Evolutionary conservation across 306 rosid species (phyloP).

Genomic region (Senna siamea): DNA sequence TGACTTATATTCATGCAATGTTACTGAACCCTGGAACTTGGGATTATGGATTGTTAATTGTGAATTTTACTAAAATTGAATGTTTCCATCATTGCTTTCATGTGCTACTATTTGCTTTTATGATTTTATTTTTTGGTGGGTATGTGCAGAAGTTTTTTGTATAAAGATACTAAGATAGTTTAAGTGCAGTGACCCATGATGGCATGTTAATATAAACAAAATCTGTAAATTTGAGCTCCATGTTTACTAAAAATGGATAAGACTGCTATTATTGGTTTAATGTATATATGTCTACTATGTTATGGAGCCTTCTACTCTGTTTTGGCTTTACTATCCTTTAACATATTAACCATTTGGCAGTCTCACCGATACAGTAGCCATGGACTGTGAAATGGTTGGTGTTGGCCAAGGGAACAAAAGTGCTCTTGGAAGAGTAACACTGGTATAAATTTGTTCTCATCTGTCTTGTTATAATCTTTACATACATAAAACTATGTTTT

Average conservation of each 20-base stretch:
- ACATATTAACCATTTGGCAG: constrained; percentile 63
- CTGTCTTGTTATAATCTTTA: constrained; percentile 21
- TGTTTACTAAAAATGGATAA: not conserved
- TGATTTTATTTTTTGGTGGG: too few relatives aligned
- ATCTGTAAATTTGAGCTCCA: constrained; percentile 15
- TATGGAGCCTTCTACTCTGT: constrained; percentile 19
- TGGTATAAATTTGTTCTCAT: constrained; percentile 60
- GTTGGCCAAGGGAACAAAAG: constrained; percentile 90
- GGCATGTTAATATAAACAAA: not conserved
- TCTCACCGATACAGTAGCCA: constrained; percentile 82
- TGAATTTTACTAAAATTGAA: not conserved
- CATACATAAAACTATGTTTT: not conserved
- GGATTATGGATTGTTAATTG: not conserved
- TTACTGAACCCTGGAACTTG: not conserved
- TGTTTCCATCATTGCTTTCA: not conserved
- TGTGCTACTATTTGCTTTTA: too few relatives aligned
- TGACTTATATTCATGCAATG: not conserved
- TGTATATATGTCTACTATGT: not conserved
- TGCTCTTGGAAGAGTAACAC: constrained; percentile 88
- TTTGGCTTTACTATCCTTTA: constrained; percentile 27
- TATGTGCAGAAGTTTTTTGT: not conserved
- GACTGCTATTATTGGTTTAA: constrained; percentile 2
- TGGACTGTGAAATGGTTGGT: constrained; percentile 99
- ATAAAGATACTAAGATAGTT: not conserved
- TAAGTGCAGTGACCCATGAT: not conserved